Percentiles rank a stretch among this genome's conserved stretches.
These are phyloP conservation scores for Boeremia exigua DNA, from an alignment of 2,329 filamentous ascomycete species.

Conservation along the genomic window DNA sequence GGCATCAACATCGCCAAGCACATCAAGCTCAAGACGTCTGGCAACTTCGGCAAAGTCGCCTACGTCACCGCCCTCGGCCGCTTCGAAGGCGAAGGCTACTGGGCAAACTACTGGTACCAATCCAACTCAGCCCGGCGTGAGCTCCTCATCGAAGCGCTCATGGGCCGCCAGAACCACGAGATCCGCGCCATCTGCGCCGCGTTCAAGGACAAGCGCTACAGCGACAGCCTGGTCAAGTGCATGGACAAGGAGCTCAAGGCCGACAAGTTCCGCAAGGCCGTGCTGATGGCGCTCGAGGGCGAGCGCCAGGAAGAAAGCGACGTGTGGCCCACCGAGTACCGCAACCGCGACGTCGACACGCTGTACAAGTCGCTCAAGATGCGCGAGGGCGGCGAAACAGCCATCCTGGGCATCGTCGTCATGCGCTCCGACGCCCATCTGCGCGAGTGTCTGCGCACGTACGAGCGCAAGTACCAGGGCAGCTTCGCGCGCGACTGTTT, in stretches of 20 bases:
- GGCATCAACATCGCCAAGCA: conserved; percentile 87
- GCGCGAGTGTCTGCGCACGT: conserved; percentile 76
- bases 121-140: conserved; percentile 83
- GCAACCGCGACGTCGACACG: conserved; percentile 70
- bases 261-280: conserved; percentile 92
- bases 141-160: conserved; percentile 88
- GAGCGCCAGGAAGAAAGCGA: conserved; percentile 82
- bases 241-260: conserved; percentile 93
- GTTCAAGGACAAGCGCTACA: conserved; percentile 92
- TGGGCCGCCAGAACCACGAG: conserved; percentile 89
- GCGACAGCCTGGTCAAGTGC: conserved; percentile 78
- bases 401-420: conserved; percentile 86
- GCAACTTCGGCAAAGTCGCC: conserved; percentile 85
- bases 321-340: conserved; percentile 62
- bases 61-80: conserved; percentile 87
- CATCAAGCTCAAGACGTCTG: conserved; percentile 78
- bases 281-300: conserved; percentile 83
- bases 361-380: conserved; percentile 74
- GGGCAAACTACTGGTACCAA: conserved; percentile 98
- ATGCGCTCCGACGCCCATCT: conserved; percentile 82
- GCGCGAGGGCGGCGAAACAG: conserved; percentile 78
- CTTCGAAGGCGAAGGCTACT: conserved; percentile 95
- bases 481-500: conserved; percentile 92
- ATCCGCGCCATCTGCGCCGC: conserved; percentile 84
- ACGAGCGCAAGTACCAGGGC: conserved; percentile 73